These are phyloP conservation scores for Kockovaella imperatae DNA, from an alignment of 768 basidiomycete genomes.

Conservation along the genomic window DNA sequence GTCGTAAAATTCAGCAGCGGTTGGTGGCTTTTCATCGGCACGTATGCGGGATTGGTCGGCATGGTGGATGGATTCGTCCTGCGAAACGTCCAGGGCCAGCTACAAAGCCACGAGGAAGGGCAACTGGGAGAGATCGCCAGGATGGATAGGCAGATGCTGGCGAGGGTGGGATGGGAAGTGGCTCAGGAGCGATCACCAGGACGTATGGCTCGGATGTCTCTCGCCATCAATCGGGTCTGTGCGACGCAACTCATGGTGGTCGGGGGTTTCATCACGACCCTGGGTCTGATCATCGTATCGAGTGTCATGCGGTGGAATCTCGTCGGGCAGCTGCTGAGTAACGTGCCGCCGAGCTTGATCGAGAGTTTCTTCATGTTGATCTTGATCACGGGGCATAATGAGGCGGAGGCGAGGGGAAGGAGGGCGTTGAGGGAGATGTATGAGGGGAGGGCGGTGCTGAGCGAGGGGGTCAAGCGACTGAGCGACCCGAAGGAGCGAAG, in stretches of 20 bases:
- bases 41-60: conserved; percentile 2
- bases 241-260: not conserved
- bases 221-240: not conserved
- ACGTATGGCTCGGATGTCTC: not conserved
- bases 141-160: not conserved
- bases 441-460: no score
- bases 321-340: not conserved
- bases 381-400: conserved; percentile 1
- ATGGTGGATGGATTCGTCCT: conserved; percentile 2
- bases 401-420: no score
- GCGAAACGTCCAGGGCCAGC: not conserved
- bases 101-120: not conserved
- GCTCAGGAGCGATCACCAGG: no score
- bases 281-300: not conserved
- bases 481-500: no score
- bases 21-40: conserved; percentile 6
- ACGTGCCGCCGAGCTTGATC: conserved; percentile 1
- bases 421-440: no score
- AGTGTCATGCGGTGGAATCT: not conserved
- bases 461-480: no score
- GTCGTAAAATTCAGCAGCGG: not conserved
- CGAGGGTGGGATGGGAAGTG: not conserved
- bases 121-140: not conserved
- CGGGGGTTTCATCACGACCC: not conserved
- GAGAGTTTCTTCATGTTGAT: conserved; percentile 3